Evolutionary conservation across 2,329 filamentous ascomycete species (phyloP), one percentile per base, ranked within the genome.

Genomic region (Fusarium compactum): DNA sequence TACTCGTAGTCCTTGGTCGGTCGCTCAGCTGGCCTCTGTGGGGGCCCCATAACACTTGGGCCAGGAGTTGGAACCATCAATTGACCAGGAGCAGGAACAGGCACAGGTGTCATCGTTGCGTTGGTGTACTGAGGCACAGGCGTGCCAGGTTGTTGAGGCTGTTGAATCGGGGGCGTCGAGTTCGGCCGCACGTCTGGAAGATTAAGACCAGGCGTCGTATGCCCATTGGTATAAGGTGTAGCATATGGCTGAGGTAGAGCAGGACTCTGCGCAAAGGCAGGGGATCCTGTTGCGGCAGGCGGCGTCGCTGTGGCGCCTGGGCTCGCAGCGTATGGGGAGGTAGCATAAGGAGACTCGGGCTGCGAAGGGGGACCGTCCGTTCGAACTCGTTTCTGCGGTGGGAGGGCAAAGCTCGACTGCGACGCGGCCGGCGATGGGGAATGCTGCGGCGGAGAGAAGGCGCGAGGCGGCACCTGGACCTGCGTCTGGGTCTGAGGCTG

Each of bases 331-430:
- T 84, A 87, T 72, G 85, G 81, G 67, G 87, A 84, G 72, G 82
- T 79, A 69, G 84, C 83, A 76, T 89, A 90, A 1, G 89, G 88
- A 34, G 89, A 92, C 53, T 83, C 85, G 62, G 91, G 90, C 71
- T 91, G 90, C 29, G 91, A 90, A n/a, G 85, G 82, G 34, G 90
- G 87, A 61, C 90, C 90, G 54, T 91, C 78, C 87, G 90, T 78
- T 65, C 78, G 76, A 29, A 77, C 73, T 75, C 92, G 88, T 82
- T 96, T 95, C 63, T 87, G 88, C 18, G 92, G 90, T 51, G 92
- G 92, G 51, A 91, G 87, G 64, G 80, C 76, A 74, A 80, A 91
- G 55, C 80, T 81, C 18, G 85, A 81, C 69, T 87, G 86, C 32
- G 85, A 83, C 24, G 86, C 82, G 52, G 84, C 86, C 46, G 91